Base-by-base conservation (phyloP, 164 flowering plant genomes). In the Vitis riparia region DNA sequence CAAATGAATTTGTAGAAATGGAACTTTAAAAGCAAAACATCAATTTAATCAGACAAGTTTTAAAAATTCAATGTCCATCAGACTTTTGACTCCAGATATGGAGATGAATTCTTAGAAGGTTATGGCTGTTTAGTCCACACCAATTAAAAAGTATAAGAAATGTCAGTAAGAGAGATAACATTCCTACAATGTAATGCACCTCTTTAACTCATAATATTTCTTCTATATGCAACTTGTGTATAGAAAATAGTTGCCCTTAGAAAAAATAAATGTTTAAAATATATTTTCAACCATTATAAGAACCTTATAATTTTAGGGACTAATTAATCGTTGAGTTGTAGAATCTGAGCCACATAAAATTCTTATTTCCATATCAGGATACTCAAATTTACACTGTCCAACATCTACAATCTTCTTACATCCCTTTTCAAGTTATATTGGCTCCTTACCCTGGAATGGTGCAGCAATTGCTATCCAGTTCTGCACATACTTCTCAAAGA, bases 381-480 rank as follows among this genome's bases (percentile, higher is more conserved):
- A 37, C 44, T 37, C 7, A 3, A 37, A 37, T 37, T 37, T 23
- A 23, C 27, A 23, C 2, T 23, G 27, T 23, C 27, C 2, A 23
- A 23, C 27, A 23, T 23, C 27, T 23, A 23, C 27, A 23, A 37
- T 37, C 44, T 37, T 2, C 44, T 37, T 37, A 37, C 27, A 37
- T 37, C 44, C 7, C 5, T 23, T 37, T 37, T 37, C 0, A 29
- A 52, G 53, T 23, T 30, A 51, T 16, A 63, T 19, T 6, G 8
- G 47, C 68, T 23, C 27, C 87, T 75, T 79, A 90, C 98, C 98
- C 48, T 69, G 91, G 65, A 96, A 96, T 74, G 99, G 99, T 52
- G 98, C 97, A 74, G 99, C 95, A 79, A 96, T 90, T 11, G 98
- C 97, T 70, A 96, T 88, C 99, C 99, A 96, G 65, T 80, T 96